Conservation (phyloP, 75 land plant species). For the Chamaecyparis obtusa region DNA sequence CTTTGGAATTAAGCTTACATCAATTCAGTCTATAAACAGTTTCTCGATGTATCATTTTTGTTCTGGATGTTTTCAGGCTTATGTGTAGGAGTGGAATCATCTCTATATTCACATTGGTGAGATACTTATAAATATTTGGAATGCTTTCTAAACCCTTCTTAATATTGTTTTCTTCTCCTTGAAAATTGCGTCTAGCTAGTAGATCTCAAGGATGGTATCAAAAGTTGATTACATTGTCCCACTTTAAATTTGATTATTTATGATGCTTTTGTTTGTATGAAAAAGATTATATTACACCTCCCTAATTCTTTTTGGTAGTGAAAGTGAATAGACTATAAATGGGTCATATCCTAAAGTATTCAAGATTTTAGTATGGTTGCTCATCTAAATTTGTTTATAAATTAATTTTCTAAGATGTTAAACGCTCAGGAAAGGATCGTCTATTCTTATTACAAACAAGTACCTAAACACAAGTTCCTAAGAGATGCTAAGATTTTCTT, state of each 20-base stretch:
- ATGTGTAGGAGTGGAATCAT: slow-evolving; percentile 66
- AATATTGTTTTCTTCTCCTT: background rate
- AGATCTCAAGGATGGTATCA: background rate
- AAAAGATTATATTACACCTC: background rate
- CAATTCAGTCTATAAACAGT: background rate
- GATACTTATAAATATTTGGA: slow-evolving; percentile 1
- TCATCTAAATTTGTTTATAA: background rate
- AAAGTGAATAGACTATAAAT: background rate
- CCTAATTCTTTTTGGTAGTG: background rate
- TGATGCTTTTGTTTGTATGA: background rate
- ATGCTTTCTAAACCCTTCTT: background rate
- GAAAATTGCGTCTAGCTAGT: background rate
- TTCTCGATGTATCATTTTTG: background rate
- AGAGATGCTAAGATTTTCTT: background rate
- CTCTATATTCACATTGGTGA: slow-evolving; percentile 70
- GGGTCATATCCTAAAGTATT: background rate
- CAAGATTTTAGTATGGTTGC: background rate
- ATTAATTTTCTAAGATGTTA: background rate
- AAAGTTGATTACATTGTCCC: background rate
- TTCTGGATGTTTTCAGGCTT: slow-evolving; percentile 48
- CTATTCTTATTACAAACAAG: background rate
- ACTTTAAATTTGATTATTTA: background rate
- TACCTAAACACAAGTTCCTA: background rate
- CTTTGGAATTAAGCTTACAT: background rate
- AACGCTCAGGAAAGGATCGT: background rate